Evolutionary conservation across 164 flowering plant species (phyloP), one percentile per base, ranked within the genome.

Genomic region (Magnolia sinica): DNA sequence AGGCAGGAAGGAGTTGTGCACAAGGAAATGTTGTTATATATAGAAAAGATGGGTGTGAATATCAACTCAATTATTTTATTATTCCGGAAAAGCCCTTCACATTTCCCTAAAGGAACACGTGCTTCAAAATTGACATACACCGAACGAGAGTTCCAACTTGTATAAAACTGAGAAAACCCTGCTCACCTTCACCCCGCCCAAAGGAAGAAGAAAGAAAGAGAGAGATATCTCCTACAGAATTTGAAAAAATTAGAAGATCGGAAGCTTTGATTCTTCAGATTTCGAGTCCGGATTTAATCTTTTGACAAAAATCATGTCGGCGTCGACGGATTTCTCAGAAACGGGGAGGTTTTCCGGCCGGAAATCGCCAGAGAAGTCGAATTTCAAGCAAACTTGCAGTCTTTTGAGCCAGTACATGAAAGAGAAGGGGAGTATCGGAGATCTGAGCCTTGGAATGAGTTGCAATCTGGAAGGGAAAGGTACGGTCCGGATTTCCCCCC

Each of bases 371-470:
- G 89, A 83, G 79, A 87, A 82, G 79, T 72, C 90, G 9, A 87
- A 76, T 72, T 92, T 91, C 82, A 73, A 88, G 1, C 89, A 83
- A 80, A 92, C 86, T 2, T 92, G 95, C 75, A 89, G 58, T 72
- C 78, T 88, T 61, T 81, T 92, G 82, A 90, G 93, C 73, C 90
- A 86, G 82, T 92, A 91, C 80, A 45, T 92, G 81, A 92, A 91
- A 80, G 90, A 86, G 83, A 84, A 85, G 11, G 89, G 91, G 6
- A 68, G 82, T 23, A 79, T 89, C 13, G 88, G 90, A 74, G 91
- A 89, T 76, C 86, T 91, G 65, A 85, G 74, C 69, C 84, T 88
- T 22, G 88, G 87, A 9, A 82, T 87, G 70, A 75, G 76, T 67
- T 73, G 80, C 80, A 76, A 49, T 78, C 50, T 51, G 1, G 84